phyloP scores from a whole-genome alignment of 1,284 basidiomycete genomes.

The Ustilago crameri region DNA sequence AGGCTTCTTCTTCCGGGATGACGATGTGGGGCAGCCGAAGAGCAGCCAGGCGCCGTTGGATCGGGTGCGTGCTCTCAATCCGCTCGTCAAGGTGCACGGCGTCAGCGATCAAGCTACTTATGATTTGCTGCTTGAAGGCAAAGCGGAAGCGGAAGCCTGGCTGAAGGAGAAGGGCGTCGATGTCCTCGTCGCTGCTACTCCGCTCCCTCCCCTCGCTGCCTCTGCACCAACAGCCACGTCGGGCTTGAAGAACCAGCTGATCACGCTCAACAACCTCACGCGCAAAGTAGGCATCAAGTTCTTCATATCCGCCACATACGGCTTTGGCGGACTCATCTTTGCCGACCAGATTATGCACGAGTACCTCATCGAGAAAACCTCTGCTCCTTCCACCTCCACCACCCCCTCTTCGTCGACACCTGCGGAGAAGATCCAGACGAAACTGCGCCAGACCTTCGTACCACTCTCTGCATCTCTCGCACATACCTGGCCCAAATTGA shows the following conservation, averaged over 20 bases:
- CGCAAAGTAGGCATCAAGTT: conserved; percentile 72
- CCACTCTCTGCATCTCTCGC: conserved; percentile 74
- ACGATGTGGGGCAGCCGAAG: conserved; percentile 74
- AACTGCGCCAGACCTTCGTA: conserved; percentile 76
- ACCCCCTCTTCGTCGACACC: conserved; percentile 7
- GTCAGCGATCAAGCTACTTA: conserved; percentile 23
- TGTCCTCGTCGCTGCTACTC: conserved; percentile 56
- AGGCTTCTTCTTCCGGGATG: conserved; percentile 92
- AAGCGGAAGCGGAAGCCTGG: conserved; percentile 58
- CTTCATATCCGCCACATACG: conserved; percentile 88
- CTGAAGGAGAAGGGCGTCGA: conserved; percentile 70
- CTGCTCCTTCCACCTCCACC: conserved; percentile 1
- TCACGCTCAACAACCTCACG: conserved; percentile 80
- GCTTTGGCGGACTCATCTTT: conserved; percentile 92
- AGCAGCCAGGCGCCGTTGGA: conserved; percentile 31
- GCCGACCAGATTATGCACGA: conserved; percentile 88
- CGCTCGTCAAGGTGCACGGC: conserved; percentile 82
- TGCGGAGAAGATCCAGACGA: conserved; percentile 71
- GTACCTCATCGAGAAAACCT: conserved; percentile 79
- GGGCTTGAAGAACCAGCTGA: conserved; percentile 70
- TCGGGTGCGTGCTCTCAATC: conserved; percentile 88
- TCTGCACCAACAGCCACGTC: not conserved
- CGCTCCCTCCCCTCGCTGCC: not conserved
- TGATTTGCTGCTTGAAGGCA: conserved; percentile 23
- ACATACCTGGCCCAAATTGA: conserved; percentile 75